A percentile compares a stretch with the other conserved stretches of the same genome.
Evolutionary conservation across 306 rosid species (phyloP).

Genomic region (Purshia tridentata): DNA sequence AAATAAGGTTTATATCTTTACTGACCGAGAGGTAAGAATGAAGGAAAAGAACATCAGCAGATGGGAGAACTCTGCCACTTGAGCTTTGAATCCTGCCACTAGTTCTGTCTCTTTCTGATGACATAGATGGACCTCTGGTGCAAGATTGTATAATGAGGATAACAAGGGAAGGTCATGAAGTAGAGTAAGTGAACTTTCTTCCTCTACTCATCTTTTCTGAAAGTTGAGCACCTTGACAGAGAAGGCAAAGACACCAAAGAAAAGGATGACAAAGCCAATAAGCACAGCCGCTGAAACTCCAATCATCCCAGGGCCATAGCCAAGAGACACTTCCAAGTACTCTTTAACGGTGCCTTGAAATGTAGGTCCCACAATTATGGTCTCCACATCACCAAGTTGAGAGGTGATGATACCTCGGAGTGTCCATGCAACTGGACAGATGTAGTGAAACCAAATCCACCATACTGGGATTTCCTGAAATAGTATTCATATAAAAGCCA

Average conservation of each 20-base stretch:
- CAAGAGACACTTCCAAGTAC: slow-evolving; percentile 52
- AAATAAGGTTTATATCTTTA: no score
- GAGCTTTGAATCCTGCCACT: neutral
- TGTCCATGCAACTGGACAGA: slow-evolving; percentile 90
- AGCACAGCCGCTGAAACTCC: slow-evolving; percentile 64
- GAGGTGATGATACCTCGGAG: slow-evolving; percentile 76
- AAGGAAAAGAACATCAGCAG: no score
- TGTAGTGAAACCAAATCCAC: slow-evolving; percentile 96
- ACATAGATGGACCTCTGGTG: neutral
- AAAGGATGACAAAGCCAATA: slow-evolving; percentile 52
- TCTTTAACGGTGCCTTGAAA: slow-evolving; percentile 72
- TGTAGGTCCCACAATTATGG: slow-evolving; percentile 56
- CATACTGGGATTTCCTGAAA: slow-evolving; percentile 71
- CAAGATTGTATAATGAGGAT: neutral
- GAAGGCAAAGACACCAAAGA: slow-evolving; percentile 64
- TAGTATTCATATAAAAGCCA: neutral
- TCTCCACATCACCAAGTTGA: slow-evolving; percentile 85
- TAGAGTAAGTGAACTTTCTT: neutral
- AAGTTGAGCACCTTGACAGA: slow-evolving; percentile 76
- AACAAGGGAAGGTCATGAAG: neutral
- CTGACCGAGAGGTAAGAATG: no score
- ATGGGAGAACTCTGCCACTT: neutral
- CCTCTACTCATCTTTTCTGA: slow-evolving; percentile 56
- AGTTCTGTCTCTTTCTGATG: neutral
- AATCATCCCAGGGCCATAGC: slow-evolving; percentile 45